Percentiles rank a stretch among this genome's conserved stretches.
phyloP scores from a whole-genome alignment of 805 yeast genomes.

The Schizosaccharomyces osmophilus region DNA sequence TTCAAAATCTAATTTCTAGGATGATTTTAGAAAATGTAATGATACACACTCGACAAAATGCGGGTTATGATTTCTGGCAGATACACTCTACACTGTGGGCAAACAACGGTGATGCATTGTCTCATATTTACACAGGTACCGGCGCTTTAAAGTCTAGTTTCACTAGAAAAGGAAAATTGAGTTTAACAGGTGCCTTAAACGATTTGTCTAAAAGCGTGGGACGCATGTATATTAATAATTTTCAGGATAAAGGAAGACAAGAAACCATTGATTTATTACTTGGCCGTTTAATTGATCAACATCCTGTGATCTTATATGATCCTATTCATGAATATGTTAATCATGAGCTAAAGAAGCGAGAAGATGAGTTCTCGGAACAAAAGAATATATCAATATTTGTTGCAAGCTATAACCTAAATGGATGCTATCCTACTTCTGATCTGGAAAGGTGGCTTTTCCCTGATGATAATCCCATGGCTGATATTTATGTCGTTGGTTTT shows the following conservation, averaged over 20 bases:
- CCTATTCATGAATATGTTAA: conserved; percentile 73
- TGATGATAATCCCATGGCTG: conserved; percentile 26
- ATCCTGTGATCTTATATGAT: conserved; percentile 52
- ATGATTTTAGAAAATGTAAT: conserved; percentile 29
- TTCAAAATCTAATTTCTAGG: conserved; percentile 50
- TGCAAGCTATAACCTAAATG: conserved; percentile 78
- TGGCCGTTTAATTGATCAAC: conserved; percentile 55
- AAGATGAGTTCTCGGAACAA: conserved; percentile 31
- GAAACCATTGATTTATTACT: conserved; percentile 65
- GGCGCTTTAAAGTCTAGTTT: conserved; percentile 88
- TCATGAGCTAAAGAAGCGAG: conserved; percentile 26
- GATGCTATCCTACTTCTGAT: conserved; percentile 33
- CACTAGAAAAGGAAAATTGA: conserved; percentile 88
- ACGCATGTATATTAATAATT: conserved; percentile 83
- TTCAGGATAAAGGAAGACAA: conserved; percentile 78
- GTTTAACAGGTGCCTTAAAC: conserved; percentile 84
- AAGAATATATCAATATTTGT: conserved; percentile 40
- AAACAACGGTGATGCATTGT: conserved; percentile 88
- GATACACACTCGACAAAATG: conserved; percentile 18
- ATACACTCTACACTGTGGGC: conserved; percentile 88
- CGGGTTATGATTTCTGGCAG: conserved; percentile 28
- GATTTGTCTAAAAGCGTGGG: conserved; percentile 93
- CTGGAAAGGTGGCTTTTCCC: conserved; percentile 69
- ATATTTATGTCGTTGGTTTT: conserved; percentile 67
- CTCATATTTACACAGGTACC: conserved; percentile 91